Evolutionary conservation across 2,329 filamentous ascomycete species (phyloP), one percentile per base, ranked within the genome.

Genomic region (Talaromyces sp.): DNA sequence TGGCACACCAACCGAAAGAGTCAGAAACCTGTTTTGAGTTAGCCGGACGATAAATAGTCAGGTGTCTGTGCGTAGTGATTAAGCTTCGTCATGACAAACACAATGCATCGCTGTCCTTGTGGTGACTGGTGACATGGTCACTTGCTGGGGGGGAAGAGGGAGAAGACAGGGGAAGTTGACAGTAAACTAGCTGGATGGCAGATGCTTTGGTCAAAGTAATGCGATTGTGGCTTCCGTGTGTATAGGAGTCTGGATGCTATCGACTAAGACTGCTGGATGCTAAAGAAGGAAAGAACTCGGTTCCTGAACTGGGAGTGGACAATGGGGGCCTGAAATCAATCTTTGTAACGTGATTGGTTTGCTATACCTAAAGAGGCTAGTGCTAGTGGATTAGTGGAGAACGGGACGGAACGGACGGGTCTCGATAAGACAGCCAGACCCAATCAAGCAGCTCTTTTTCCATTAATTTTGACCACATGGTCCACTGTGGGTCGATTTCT

Each of bases 361-460:
- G 16, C 28, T 6, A 28, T 28, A 28, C 28, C 28, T 3, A 28
- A 28, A 3, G 28, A 28, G 9, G 21, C 6, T 21, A 21, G 9
- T 4, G 11, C 42, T 25, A 23, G n/a, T 21, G 6, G 6, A 6
- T 6, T 1, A 40, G 55, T 57, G 42, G 57, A 44, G 44, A 9
- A 33, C 57, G 57, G 57, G 44, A 59, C 57, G 57, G 57, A 59
- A 44, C 57, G 57, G 18, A 50, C 39, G 57, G 57, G 57, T 14
- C 40, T 50, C 11, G 5, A 33, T 46, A 44, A 25, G 35, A n/a
- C n/a, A 58, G 21, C 1, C 2, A 3, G 1, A n/a, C 1, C 58
- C 58, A 60, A 60, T 50, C n/a, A 35, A 0, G n/a, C n/a, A 6
- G 2, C 1, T 6, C 18, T 1, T 6, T 3, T 6, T 37, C 23